These are phyloP conservation scores for Geotrichum histeridarum DNA, from an alignment of 1,139 yeast species.

Conservation along the genomic window DNA sequence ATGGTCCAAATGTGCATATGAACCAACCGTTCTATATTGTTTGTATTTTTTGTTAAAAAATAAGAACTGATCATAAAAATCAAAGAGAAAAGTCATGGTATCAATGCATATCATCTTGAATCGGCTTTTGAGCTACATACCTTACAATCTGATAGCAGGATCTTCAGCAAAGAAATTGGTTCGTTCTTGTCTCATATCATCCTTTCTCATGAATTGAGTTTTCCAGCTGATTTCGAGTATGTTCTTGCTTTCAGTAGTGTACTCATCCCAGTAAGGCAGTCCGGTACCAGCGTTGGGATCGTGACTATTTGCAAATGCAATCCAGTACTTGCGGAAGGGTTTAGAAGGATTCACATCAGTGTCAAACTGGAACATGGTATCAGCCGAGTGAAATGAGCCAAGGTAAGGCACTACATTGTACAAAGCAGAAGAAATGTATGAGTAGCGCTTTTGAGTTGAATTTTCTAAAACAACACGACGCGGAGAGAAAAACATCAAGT, in stretches of 20 bases:
- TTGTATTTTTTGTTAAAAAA: too few relatives aligned
- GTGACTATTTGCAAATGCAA: slow-evolving; percentile 24
- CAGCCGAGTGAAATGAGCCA: slow-evolving; percentile 23
- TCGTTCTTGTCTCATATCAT: slow-evolving; percentile 3
- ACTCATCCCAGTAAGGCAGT: slow-evolving; percentile 20
- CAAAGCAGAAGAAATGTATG: slow-evolving; percentile 16
- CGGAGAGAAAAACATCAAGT: slow-evolving; percentile 25
- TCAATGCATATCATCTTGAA: too few relatives aligned
- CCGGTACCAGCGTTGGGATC: slow-evolving; percentile 22
- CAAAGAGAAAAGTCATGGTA: too few relatives aligned
- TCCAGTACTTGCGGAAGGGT: slow-evolving; percentile 23
- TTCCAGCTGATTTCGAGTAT: slow-evolving; percentile 4
- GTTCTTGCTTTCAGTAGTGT: slow-evolving; percentile 39
- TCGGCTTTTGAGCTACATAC: too few relatives aligned
- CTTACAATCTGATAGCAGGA: not conserved
- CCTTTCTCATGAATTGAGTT: not conserved
- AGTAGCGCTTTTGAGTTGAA: slow-evolving; percentile 12
- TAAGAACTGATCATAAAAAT: too few relatives aligned
- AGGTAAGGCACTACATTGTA: slow-evolving; percentile 19
- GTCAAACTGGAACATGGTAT: slow-evolving; percentile 15
- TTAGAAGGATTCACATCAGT: slow-evolving; percentile 8
- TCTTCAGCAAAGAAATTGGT: not conserved
- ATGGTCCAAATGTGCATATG: too few relatives aligned
- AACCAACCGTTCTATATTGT: too few relatives aligned
- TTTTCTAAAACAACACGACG: slow-evolving; percentile 18